Evolutionary conservation across 78 protist genomes (phyloP).

Genomic region (Dictyostelium brefeldianum): DNA sequence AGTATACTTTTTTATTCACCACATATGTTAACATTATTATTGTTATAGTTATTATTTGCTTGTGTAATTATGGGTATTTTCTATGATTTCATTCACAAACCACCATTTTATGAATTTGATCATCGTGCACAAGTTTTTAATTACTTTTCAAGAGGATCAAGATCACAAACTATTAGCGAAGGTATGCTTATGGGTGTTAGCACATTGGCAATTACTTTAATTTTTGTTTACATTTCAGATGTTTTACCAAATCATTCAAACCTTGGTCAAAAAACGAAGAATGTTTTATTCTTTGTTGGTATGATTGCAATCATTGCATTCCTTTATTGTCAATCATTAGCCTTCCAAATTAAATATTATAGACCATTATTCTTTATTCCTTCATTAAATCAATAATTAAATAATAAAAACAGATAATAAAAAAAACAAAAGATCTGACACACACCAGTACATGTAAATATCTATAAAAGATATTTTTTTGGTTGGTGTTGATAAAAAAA

Average conservation of each 20-base stretch:
- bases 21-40: too few relatives aligned
- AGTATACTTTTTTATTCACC: too few relatives aligned
- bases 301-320: conserved; percentile 15
- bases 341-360: conserved; percentile 53
- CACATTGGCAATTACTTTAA: conserved; percentile 26
- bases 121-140: neutral
- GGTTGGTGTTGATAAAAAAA: too few relatives aligned
- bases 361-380: conserved; percentile 59
- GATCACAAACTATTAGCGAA: conserved; percentile 63
- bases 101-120: conserved; percentile 45
- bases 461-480: neutral
- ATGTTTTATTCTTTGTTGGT: neutral
- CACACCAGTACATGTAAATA: too few relatives aligned
- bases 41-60: conserved; percentile 25
- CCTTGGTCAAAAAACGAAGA: neutral
- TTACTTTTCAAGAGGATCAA: conserved; percentile 46
- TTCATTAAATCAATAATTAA: neutral
- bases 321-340: neutral
- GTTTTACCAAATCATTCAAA: conserved; percentile 47
- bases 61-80: conserved; percentile 57
- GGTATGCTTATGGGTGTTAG: conserved; percentile 68
- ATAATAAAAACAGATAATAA: neutral
- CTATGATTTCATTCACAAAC: conserved; percentile 58
- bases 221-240: conserved; percentile 49
- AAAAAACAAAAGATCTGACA: neutral